Evolutionary conservation across 768 basidiomycete genomes (phyloP).

Genomic region (Boletus eberwhitei): DNA sequence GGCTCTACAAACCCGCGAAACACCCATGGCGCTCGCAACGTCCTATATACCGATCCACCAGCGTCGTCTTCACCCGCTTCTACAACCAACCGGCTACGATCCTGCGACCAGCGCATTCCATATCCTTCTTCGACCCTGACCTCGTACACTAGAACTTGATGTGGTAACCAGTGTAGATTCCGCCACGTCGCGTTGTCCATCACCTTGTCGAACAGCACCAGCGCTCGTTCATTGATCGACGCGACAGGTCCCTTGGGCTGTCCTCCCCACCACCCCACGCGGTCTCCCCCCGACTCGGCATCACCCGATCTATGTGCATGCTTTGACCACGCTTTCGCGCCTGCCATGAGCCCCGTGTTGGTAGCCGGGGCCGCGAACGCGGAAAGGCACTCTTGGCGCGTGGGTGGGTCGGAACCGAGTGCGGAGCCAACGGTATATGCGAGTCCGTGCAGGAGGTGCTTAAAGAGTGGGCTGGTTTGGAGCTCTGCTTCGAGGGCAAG

Average conservation of each 20-base stretch:
- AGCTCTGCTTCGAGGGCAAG: slow-evolving; percentile 14
- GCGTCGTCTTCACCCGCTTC: not conserved
- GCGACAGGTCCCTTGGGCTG: slow-evolving; percentile 50
- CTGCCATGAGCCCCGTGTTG: slow-evolving; percentile 50
- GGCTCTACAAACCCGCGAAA: slow-evolving; percentile 68
- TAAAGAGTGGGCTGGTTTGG: slow-evolving; percentile 34
- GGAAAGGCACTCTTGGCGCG: slow-evolving; percentile 43
- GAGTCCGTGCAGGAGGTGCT: slow-evolving; percentile 48
- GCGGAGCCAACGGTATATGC: slow-evolving; percentile 63
- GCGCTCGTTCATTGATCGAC: slow-evolving; percentile 49
- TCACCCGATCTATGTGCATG: slow-evolving; percentile 53
- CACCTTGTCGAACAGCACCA: slow-evolving; percentile 51
- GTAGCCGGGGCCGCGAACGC: slow-evolving; percentile 50
- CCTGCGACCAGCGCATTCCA: slow-evolving; percentile 66
- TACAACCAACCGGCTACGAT: slow-evolving; percentile 26
- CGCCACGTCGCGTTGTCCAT: slow-evolving; percentile 53
- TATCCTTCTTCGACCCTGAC: slow-evolving; percentile 57
- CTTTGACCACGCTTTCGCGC: slow-evolving; percentile 66
- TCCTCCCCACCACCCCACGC: slow-evolving; percentile 56
- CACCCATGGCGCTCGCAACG: slow-evolving; percentile 39
- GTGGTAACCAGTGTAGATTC: slow-evolving; percentile 66
- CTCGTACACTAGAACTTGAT: slow-evolving; percentile 60
- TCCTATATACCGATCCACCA: not conserved
- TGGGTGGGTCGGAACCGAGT: slow-evolving; percentile 48
- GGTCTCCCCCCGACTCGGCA: not conserved